Conservation (phyloP, 306 rosid genomes). For the apple (Malus domestica) region ASM211411v1 NC_041799.1:11279501-11280000, state of each 20-base stretch:
- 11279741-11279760: conserved; percentile 59
- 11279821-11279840: conserved; percentile 40
- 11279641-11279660: conserved; percentile 1
- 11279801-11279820: conserved; percentile 66
- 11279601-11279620: neutral
- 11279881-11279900: conserved; percentile 59
- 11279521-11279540: neutral
- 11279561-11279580: neutral
- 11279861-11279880: conserved; percentile 35
- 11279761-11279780: conserved; percentile 22
- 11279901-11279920: conserved; percentile 42
- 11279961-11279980: conserved; percentile 6
- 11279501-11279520: neutral
- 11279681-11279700: conserved; percentile 14
- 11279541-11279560: neutral
- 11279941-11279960: conserved; percentile 18
- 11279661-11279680: conserved; percentile 1
- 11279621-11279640: conserved; percentile 3
- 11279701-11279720: conserved; percentile 6
- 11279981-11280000: neutral
- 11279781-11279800: conserved; percentile 49
- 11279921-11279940: conserved; percentile 33
- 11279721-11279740: conserved; percentile 93
- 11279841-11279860: conserved; percentile 58
- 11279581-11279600: neutral